Conservation (phyloP, 495 filamentous ascomycete species). For the Aspergillus diversus region DNA sequence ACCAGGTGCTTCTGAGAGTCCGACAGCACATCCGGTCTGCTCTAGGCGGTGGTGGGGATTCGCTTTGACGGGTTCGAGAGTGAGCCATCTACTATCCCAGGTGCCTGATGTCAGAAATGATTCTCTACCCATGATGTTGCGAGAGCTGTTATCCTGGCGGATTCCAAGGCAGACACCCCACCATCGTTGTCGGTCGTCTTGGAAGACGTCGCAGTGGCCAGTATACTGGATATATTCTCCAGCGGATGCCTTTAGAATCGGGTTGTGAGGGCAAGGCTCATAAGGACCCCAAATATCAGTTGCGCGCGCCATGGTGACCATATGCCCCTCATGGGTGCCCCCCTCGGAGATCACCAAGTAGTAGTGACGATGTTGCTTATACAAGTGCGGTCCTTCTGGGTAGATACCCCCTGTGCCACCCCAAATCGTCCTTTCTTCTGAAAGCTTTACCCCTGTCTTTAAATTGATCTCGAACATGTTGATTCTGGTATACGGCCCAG, state of each 20-base stretch:
- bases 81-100: not conserved
- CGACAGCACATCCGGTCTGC: too few relatives aligned
- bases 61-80: not conserved
- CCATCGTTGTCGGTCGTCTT: not conserved
- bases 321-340: conserved; percentile 4
- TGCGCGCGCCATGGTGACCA: conserved; percentile 4
- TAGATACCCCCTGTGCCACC: not conserved
- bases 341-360: conserved; percentile 14
- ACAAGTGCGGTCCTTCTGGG: conserved; percentile 11
- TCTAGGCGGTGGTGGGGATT: not conserved
- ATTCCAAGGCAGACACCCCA: conserved; percentile 10
- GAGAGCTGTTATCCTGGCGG: not conserved
- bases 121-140: conserved; percentile 3
- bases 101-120: not conserved
- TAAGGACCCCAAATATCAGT: conserved; percentile 13
- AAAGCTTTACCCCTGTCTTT: conserved; percentile 1
- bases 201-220: conserved; percentile 8
- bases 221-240: conserved; percentile 2
- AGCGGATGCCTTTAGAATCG: not conserved
- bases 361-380: not conserved
- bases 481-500: not conserved
- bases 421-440: not conserved
- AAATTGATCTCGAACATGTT: conserved; percentile 7
- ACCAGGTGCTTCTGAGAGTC: not conserved
- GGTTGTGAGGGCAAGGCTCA: not conserved